Evolutionary conservation across 345 rosid species (phyloP), one percentile per base, ranked within the genome.

Genomic region (Cardiospermum halicacabum): DNA sequence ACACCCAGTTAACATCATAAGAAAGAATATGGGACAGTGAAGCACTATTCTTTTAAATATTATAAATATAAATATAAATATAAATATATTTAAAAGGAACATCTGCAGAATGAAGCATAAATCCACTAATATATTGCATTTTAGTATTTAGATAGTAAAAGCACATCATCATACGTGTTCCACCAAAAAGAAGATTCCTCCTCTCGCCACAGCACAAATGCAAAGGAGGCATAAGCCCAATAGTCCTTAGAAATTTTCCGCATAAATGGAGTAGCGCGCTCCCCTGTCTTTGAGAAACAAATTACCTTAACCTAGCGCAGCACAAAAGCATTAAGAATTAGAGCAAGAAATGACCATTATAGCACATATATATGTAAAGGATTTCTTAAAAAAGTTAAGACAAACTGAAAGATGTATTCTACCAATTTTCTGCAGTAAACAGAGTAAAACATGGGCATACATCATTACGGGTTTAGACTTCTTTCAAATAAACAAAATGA

Each of bases 181-280:
- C 97, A 93, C 98, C 98, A 93, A 65, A 88, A 63, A 49, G 97
- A 82, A 68, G 91, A 84, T 72, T 93, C 97, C 76, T 90, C 97
- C 75, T 93, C 86, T 58, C 82, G 78, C 97, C 98, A 93, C 24
- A 93, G 82, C 43, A 93, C 81, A 40, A 77, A 82, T 18, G 93
- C 89, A 72, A 88, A 76, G 39, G 97, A 83, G 63, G 91, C 88
- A 82, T 84, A 83, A 71, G 79, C 80, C 90, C 86, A 79, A 66
- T 88, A 90, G 62, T 82, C 71, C 74, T 83, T 86, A 43, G 92
- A 91, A 73, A 84, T 83, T 65, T 84, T 89, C 18, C 98, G 96
- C 6, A 87, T 67, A 70, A 74, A 62, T 48, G 98, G 97, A 74
- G 92, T 75, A 42, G 97, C 97, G 34, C 98, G 91, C 78, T 84